Conservation (phyloP, 2,329 filamentous ascomycete species). For the Monosporascus sp. region DNA sequence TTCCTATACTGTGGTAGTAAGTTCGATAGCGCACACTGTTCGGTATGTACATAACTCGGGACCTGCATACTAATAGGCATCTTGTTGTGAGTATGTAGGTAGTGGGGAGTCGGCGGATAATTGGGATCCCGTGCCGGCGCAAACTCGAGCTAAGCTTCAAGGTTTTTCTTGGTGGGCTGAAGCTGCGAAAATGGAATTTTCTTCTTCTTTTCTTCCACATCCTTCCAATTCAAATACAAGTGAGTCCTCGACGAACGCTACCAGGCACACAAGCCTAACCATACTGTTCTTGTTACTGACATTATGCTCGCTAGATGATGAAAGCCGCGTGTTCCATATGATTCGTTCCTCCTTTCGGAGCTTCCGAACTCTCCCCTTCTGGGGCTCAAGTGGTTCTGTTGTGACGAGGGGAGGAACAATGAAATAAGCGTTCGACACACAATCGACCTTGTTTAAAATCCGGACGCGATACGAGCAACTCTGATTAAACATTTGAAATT, state of each 20-base stretch:
- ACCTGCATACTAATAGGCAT: no score
- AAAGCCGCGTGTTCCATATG: constrained; percentile 98
- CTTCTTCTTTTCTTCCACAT: constrained; percentile 62
- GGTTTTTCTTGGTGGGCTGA: constrained; percentile 11
- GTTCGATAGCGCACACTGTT: no score
- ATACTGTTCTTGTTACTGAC: constrained; percentile 24
- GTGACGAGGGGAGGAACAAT: constrained; percentile 65
- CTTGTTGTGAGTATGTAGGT: no score
- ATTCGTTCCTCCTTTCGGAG: constrained; percentile 63
- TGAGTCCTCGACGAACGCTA: constrained; percentile 46
- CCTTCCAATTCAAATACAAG: constrained; percentile 99
- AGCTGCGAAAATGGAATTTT: constrained; percentile 26
- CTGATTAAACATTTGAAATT: constrained; percentile 58
- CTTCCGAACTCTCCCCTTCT: constrained; percentile 77
- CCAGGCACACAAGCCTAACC: constrained; percentile 10
- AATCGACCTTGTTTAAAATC: constrained; percentile 81
- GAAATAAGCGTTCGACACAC: constrained; percentile 99
- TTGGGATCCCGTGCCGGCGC: constrained; percentile 22
- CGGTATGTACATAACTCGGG: no score
- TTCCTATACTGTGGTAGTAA: no score
- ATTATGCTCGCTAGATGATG: constrained; percentile 71
- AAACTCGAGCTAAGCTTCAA: constrained; percentile 18
- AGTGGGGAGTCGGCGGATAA: constrained; percentile 25
- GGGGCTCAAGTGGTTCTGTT: constrained; percentile 84
- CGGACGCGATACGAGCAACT: constrained; percentile 98